Conservation (phyloP, 2,329 filamentous ascomycete genomes). For the Hysterium pulicare region DNA sequence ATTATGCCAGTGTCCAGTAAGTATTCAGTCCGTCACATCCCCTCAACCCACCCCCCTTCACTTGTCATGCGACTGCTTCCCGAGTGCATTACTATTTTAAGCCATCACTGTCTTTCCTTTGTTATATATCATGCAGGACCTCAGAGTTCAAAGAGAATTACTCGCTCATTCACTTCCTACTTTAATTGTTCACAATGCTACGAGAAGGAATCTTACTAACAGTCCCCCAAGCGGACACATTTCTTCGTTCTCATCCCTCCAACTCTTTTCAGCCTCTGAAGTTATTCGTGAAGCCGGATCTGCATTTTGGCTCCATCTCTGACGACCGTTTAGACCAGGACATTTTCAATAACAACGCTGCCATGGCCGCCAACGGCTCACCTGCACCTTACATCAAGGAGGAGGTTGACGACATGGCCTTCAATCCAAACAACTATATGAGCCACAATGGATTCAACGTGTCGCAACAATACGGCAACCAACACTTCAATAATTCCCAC, state of each 20-base stretch:
- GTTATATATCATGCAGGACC: background rate
- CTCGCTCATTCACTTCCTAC: slow-evolving; percentile 6
- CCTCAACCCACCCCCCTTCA: slow-evolving; percentile 8
- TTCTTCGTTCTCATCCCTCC: slow-evolving; percentile 40
- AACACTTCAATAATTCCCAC: slow-evolving; percentile 47
- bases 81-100: slow-evolving; percentile 7
- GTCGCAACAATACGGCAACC: slow-evolving; percentile 47
- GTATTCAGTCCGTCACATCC: slow-evolving; percentile 32
- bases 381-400: slow-evolving; percentile 64
- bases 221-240: slow-evolving; percentile 41
- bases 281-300: slow-evolving; percentile 36
- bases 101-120: slow-evolving; percentile 5
- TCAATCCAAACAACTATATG: slow-evolving; percentile 49
- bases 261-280: slow-evolving; percentile 35
- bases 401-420: slow-evolving; percentile 62
- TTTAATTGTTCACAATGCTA: slow-evolving; percentile 26
- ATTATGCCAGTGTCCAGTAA: slow-evolving; percentile 40
- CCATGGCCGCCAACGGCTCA: slow-evolving; percentile 55
- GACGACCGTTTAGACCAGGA: slow-evolving; percentile 43
- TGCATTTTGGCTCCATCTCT: slow-evolving; percentile 35
- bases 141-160: background rate
- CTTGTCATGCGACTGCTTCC: slow-evolving; percentile 29
- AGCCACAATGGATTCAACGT: slow-evolving; percentile 51
- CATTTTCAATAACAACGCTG: slow-evolving; percentile 34
- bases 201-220: slow-evolving; percentile 34